Conservation (phyloP, 1,284 basidiomycete genomes). For the Heterobasidion irregulare region DNA sequence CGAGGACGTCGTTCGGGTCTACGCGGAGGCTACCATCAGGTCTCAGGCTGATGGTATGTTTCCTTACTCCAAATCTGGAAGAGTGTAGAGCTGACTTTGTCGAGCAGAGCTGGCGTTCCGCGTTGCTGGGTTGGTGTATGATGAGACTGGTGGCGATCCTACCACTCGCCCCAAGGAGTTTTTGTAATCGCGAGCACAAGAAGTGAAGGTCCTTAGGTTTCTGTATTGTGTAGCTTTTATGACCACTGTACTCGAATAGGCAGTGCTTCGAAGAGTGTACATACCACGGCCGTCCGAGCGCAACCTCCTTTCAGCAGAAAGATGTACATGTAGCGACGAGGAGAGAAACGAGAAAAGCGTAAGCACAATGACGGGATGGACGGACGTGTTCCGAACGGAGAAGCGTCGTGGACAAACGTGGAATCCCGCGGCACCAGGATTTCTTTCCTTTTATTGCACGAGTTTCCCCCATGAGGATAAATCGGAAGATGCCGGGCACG, state of each 20-base stretch:
- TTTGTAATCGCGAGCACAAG: background rate
- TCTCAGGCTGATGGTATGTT: constrained; percentile 76
- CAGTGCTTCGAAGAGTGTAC: too few relatives aligned
- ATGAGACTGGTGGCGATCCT: constrained; percentile 68
- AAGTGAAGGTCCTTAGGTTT: constrained; percentile 20
- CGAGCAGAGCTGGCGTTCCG: constrained; percentile 70
- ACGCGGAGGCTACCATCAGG: constrained; percentile 82
- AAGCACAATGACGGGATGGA: too few relatives aligned
- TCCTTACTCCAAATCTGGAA: background rate
- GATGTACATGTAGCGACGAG: too few relatives aligned
- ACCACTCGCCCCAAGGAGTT: constrained; percentile 64
- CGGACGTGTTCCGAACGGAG: too few relatives aligned
- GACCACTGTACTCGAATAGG: background rate
- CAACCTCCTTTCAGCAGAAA: too few relatives aligned
- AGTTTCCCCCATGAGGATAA: background rate
- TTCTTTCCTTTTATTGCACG: too few relatives aligned
- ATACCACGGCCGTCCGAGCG: too few relatives aligned
- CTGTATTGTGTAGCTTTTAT: background rate
- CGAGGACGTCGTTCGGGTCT: constrained; percentile 97
- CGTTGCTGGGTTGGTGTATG: constrained; percentile 78
- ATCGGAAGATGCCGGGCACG: background rate
- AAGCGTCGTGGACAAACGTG: too few relatives aligned
- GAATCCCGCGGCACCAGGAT: too few relatives aligned
- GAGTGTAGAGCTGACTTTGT: background rate
- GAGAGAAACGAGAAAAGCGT: too few relatives aligned